Evolutionary conservation across 805 yeast species (phyloP).

Genomic region (Ogataea nonfermentans): DNA sequence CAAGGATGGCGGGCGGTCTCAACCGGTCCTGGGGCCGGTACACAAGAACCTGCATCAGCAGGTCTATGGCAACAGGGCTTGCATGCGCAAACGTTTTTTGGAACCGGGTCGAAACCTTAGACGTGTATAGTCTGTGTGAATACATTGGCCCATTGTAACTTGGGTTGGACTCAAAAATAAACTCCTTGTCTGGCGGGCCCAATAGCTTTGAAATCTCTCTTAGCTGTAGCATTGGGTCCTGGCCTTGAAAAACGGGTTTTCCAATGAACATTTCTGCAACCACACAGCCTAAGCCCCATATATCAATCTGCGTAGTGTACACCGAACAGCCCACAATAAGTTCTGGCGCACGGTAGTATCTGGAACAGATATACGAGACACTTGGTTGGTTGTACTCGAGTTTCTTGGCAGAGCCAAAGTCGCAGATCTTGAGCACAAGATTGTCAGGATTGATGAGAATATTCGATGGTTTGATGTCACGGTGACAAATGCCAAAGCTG

Average conservation of each 20-base stretch:
- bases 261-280: conserved; percentile 92
- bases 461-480: conserved; percentile 84
- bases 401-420: conserved; percentile 82
- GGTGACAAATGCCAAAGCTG: conserved; percentile 75
- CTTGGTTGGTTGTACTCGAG: conserved; percentile 80
- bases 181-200: conserved; percentile 81
- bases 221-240: conserved; percentile 81
- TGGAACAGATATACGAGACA: conserved; percentile 91
- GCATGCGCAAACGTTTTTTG: conserved; percentile 71
- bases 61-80: conserved; percentile 81
- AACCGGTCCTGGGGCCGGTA: conserved; percentile 87
- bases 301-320: conserved; percentile 88
- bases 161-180: conserved; percentile 72
- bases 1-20: conserved; percentile 75
- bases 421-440: conserved; percentile 72
- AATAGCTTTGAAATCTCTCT: conserved; percentile 85
- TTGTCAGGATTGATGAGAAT: conserved; percentile 70
- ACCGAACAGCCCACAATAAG: conserved; percentile 85
- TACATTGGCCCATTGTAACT: conserved; percentile 73
- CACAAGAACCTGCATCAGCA: conserved; percentile 75
- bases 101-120: conserved; percentile 37
- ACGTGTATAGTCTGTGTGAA: conserved; percentile 49
- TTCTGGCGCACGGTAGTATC: conserved; percentile 96
- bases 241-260: conserved; percentile 93
- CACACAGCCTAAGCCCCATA: conserved; percentile 98